Percentiles rank a stretch among this genome's conserved stretches.
phyloP scores from a whole-genome alignment of 164 flowering plant genomes.

The Nelumbo lutea region DNA sequence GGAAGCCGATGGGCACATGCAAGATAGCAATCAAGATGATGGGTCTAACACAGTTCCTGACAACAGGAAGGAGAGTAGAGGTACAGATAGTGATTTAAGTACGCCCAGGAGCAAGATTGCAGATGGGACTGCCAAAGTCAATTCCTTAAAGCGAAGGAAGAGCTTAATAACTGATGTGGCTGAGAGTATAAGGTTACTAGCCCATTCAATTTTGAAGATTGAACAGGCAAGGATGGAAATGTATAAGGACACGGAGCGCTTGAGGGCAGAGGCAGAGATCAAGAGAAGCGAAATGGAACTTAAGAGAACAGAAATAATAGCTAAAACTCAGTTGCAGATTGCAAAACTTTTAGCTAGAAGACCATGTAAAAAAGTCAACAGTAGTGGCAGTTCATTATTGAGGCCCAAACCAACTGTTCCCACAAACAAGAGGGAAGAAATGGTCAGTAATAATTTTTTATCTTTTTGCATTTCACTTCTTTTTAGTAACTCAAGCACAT shows the following conservation, averaged over 20 bases:
- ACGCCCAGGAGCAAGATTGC: conserved; percentile 17
- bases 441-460: conserved; percentile 13
- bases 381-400: conserved; percentile 40
- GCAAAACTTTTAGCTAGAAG: conserved; percentile 53
- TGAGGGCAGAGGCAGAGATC: conserved; percentile 70
- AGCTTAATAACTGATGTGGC: conserved; percentile 33
- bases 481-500: neutral
- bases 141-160: conserved; percentile 18
- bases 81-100: conserved; percentile 18
- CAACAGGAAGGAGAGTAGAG: conserved; percentile 12
- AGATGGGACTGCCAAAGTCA: conserved; percentile 9
- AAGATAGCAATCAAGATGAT: conserved; percentile 19
- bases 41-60: conserved; percentile 21
- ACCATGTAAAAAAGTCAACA: conserved; percentile 11
- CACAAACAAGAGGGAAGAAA: conserved; percentile 8
- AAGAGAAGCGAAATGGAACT: conserved; percentile 72
- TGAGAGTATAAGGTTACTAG: conserved; percentile 66
- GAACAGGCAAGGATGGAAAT: conserved; percentile 70
- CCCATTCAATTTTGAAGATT: conserved; percentile 52
- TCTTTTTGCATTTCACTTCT: neutral
- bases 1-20: conserved; percentile 10
- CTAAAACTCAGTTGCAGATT: conserved; percentile 74
- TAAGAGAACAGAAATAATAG: conserved; percentile 69
- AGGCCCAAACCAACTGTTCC: conserved; percentile 17
- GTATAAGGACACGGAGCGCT: conserved; percentile 59